These are phyloP conservation scores for Lepidium sativum DNA, from an alignment of 345 rosid species.

Conservation along the genomic window DNA sequence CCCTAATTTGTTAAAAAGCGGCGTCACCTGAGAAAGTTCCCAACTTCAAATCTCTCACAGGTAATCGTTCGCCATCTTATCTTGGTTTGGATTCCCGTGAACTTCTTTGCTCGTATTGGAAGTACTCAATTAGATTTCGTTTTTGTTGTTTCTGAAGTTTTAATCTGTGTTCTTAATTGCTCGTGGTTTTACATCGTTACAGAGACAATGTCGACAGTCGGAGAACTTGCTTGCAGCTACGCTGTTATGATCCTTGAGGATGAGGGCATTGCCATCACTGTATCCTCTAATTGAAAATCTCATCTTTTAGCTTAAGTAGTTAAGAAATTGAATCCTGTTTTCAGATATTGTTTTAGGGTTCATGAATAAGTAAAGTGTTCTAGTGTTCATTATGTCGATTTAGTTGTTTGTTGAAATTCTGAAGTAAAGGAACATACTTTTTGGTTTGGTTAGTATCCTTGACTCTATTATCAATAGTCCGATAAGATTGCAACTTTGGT, in stretches of 20 bases:
- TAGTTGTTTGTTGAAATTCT: neutral
- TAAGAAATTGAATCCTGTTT: no score
- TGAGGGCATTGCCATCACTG: slow-evolving; percentile 64
- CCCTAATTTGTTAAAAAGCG: no score
- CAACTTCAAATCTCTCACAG: no score
- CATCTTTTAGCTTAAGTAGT: no score
- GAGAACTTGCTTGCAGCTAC: slow-evolving; percentile 67
- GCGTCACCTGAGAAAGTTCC: no score
- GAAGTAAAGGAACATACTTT: neutral
- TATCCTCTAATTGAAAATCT: slow-evolving; percentile 22
- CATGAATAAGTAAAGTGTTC: neutral
- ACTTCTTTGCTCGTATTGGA: no score
- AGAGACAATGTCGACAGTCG: slow-evolving; percentile 46
- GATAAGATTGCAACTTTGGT: slow-evolving; percentile 63
- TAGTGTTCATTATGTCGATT: neutral
- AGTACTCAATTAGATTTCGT: neutral
- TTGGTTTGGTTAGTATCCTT: slow-evolving; percentile 1
- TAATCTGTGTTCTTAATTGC: neutral
- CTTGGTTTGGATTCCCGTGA: no score
- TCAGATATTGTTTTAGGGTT: no score
- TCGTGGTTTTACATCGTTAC: neutral
- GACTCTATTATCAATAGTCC: slow-evolving; percentile 29
- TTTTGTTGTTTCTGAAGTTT: neutral
- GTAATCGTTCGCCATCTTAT: no score
- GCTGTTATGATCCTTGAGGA: slow-evolving; percentile 64